Evolutionary conservation across 2,329 filamentous ascomycete genomes (phyloP), one percentile per base, ranked within the genome.

Genomic region (Penicillium sumatraense): DNA sequence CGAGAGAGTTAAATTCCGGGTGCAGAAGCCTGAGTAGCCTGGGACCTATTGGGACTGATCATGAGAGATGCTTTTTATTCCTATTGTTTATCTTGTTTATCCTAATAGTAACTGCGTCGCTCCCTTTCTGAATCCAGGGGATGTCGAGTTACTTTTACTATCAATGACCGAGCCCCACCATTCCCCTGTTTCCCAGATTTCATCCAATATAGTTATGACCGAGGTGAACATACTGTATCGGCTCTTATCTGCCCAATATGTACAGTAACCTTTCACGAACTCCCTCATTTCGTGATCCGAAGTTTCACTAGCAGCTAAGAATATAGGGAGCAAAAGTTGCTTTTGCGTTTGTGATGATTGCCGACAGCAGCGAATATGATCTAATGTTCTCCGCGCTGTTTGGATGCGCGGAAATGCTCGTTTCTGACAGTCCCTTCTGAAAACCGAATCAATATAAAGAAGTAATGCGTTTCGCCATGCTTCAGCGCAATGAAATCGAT

Each of bases 291-390:
- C 45, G 8, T 49, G 27, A 26, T 54, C 54, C 6, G 45, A 47
- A 1, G 65, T 66, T 54, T 74, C 73, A 18, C 63, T 65, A 2
- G 65, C 72, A 0, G 72, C 72, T 0, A 76, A 53, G 29, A 76
- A 75, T 0, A 75, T 64, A 0, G 73, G 72, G 1, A 76, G 61
- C 2, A 76, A 64, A 0, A 75, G 58, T 40, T 75, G 73, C 48
- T 75, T 75, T 53, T 74, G 72, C 0, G 69, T 60, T 41, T 70
- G 64, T 0, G 61, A 65, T 10, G 60, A 67, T 13, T 52, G 54
- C 8, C 69, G 60, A 49, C 70, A 73, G 16, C 64, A 66, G 5
- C 61, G 53, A n/a, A 70, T 65, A 56, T 71, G 65, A 33, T 69
- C 65, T 36, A 75, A 59, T 1, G 64, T 69, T n/a, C 57, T 59